Conservation (phyloP, 805 yeast species). For the Zygoascus bituminiphila region DNA sequence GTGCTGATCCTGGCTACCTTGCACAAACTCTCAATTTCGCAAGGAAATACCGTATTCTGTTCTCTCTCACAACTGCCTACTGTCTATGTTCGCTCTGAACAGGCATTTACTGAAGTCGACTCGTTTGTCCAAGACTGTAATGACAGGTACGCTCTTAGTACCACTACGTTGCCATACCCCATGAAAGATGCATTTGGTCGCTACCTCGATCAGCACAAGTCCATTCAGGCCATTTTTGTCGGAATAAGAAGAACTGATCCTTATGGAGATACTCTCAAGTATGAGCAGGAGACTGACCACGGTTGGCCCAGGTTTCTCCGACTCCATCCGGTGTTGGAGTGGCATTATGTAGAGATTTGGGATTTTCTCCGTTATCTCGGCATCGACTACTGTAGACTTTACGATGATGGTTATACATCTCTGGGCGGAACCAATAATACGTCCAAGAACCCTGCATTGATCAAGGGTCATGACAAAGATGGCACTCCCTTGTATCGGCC, state of each 20-base stretch:
- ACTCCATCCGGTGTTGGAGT: constrained; percentile 80
- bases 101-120: constrained; percentile 63
- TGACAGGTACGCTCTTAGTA: constrained; percentile 44
- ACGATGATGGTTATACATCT: constrained; percentile 82
- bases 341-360: constrained; percentile 86
- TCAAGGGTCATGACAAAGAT: constrained; percentile 16
- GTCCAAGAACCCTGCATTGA: constrained; percentile 56
- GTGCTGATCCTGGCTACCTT: constrained; percentile 58
- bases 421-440: constrained; percentile 76
- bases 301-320: constrained; percentile 87
- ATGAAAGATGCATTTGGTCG: constrained; percentile 63
- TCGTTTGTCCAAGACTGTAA: constrained; percentile 54
- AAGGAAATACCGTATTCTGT: constrained; percentile 14
- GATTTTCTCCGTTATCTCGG: constrained; percentile 48
- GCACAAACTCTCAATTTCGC: constrained; percentile 19
- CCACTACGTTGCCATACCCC: constrained; percentile 32
- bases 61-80: constrained; percentile 36
- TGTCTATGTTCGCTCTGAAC: constrained; percentile 69
- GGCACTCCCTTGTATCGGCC: constrained; percentile 50
- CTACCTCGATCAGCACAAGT: constrained; percentile 46
- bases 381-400: constrained; percentile 66
- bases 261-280: constrained; percentile 49
- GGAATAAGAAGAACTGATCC: constrained; percentile 91
- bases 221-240: constrained; percentile 67
- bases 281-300: constrained; percentile 71